Conservation (phyloP, 805 yeast genomes). For the Candida nemodendra region DNA sequence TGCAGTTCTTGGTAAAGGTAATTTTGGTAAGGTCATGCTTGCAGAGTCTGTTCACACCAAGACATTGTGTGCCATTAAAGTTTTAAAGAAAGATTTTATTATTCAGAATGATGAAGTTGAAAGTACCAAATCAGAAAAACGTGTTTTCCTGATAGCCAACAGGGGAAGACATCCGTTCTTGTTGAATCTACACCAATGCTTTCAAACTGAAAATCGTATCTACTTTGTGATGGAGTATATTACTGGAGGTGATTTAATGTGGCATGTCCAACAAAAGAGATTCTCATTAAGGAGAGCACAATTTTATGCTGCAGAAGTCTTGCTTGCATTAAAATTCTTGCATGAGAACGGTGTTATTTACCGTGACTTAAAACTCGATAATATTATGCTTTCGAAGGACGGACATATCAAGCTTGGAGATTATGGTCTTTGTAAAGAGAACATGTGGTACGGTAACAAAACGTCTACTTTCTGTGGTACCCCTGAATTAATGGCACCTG, state of each 20-base stretch:
- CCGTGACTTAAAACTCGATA: constrained; percentile 94
- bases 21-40: constrained; percentile 96
- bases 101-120: constrained; percentile 96
- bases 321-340: constrained; percentile 85
- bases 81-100: constrained; percentile 91
- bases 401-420: constrained; percentile 98
- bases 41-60: constrained; percentile 87
- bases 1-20: constrained; percentile 97
- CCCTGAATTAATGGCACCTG: constrained; percentile 99
- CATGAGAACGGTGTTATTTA: constrained; percentile 96
- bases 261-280: constrained; percentile 94
- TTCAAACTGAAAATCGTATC: constrained; percentile 96
- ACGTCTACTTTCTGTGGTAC: constrained; percentile 98
- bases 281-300: constrained; percentile 91
- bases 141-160: constrained; percentile 75
- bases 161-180: constrained; percentile 90
- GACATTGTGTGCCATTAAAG: constrained; percentile 90
- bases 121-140: constrained; percentile 89
- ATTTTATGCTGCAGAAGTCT: constrained; percentile 95
- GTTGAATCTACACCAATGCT: constrained; percentile 87
- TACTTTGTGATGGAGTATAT: constrained; percentile 98
- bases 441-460: constrained; percentile 59
- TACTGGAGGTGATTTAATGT: constrained; percentile 98
- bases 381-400: constrained; percentile 79
- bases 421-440: constrained; percentile 95